A percentile compares a stretch with the other conserved stretches of the same genome.
Conservation (phyloP, 2,329 filamentous ascomycete species). For the Epichloe gansuensis region DNA sequence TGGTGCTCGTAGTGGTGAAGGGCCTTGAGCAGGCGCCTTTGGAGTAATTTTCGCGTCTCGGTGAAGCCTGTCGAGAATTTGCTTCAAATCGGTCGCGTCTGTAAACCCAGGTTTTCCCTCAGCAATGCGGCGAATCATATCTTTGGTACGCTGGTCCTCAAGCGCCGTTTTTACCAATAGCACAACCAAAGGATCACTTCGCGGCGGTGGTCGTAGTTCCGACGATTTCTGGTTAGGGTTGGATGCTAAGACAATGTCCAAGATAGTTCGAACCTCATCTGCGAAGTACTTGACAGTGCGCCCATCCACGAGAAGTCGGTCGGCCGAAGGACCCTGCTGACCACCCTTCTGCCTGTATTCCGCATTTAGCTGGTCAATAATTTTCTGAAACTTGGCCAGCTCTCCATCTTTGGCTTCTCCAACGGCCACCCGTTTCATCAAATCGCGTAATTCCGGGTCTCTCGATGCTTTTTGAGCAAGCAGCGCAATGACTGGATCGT, state of each 20-base stretch:
- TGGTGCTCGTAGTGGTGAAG: conserved; percentile 17
- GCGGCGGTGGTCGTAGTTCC: conserved; percentile 39
- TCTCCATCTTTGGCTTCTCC: conserved; percentile 61
- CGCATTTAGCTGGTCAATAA: conserved; percentile 66
- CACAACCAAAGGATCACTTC: conserved; percentile 44
- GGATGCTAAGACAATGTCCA: conserved; percentile 46
- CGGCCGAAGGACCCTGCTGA: conserved; percentile 40
- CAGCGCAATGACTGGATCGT: conserved; percentile 69
- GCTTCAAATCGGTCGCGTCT: conserved; percentile 43
- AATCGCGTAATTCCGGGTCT: conserved; percentile 58
- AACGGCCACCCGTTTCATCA: conserved; percentile 75
- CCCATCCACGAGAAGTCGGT: conserved; percentile 41
- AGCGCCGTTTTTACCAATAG: conserved; percentile 44
- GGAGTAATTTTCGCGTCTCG: conserved; percentile 27
- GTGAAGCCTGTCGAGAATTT: conserved; percentile 36
- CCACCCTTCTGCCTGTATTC: conserved; percentile 42
- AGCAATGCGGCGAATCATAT: conserved; percentile 42
- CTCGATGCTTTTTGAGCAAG: conserved; percentile 64
- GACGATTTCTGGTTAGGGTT: conserved; percentile 44
- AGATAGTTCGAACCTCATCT: conserved; percentile 43
- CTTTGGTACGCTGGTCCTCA: conserved; percentile 36
- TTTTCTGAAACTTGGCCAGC: conserved; percentile 62
- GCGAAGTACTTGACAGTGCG: conserved; percentile 48
- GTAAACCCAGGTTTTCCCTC: conserved; percentile 36
- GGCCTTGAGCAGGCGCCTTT: conserved; percentile 15